Evolutionary conservation across 371 early-diverging fungal genomes (phyloP), one percentile per base, ranked within the genome.

Genomic region (Zopfochytrium polystomum): DNA sequence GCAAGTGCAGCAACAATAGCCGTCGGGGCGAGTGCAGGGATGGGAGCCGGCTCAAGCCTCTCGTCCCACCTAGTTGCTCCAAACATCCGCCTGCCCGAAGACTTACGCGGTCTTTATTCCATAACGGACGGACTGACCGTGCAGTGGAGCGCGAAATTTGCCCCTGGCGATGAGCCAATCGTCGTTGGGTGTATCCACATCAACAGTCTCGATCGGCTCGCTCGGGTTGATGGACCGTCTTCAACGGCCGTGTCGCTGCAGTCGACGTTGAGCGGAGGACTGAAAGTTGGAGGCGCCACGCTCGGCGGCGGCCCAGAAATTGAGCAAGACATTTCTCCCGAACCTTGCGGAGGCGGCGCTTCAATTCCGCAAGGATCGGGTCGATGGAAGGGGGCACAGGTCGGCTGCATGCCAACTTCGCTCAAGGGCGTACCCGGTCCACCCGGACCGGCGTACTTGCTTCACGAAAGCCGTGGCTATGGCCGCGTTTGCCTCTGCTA

Each of bases 401-500:
- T 11, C 4, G 55, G 55, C 6, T 3, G 22, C 33, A 35, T 60
- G 27, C 60, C 60, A 6, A 33, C 52, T 13, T 38, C 60, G 3
- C 44, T 50, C 33, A 56, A 57, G 11, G 57, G 49, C 6, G 18
- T 26, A 5, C 47, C 58, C n/a, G 13, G n/a, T 42, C 13, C 42
- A n/a, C 42, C 42, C n/a, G 42, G 42, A n/a, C 11, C n/a, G 11
- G 11, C 13, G 11, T 42, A 42, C 42, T 13, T 42, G 42, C 42
- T 42, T 11, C 42, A 42, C n/a, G 65, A 70, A 22, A 53, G 45
- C 29, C 18, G 7, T 9, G 32, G 23, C 3, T 43, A 63, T 48
- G 70, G 70, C 13, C 38, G 46, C n/a, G 62, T 70, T 22, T 70
- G 70, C 35, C 60, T 70, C 13, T 46, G 62, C 35, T 70, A 62